Evolutionary conservation across 345 rosid species (phyloP).

Genomic region (Fremontodendron californicum): DNA sequence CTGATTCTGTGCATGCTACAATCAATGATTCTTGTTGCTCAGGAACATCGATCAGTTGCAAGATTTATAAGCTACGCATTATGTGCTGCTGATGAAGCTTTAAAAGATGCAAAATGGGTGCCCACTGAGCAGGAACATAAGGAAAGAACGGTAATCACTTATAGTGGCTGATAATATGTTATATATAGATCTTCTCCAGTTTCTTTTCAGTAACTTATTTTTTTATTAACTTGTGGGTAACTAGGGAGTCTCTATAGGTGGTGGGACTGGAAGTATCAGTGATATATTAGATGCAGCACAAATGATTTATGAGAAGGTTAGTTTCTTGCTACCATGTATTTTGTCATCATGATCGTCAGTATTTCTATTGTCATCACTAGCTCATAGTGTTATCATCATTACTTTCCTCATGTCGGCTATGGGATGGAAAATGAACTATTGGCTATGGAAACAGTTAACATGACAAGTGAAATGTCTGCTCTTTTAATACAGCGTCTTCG

Average conservation of each 20-base stretch:
- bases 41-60: constrained; percentile 72
- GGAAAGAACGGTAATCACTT: constrained; percentile 63
- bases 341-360: neutral
- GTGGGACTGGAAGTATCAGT: constrained; percentile 87
- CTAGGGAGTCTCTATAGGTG: constrained; percentile 97
- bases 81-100: constrained; percentile 92
- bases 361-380: constrained; percentile 1
- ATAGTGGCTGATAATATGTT: neutral
- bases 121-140: constrained; percentile 65
- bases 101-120: constrained; percentile 80
- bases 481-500: constrained; percentile 64
- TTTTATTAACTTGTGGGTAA: constrained; percentile 23
- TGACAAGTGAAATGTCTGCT: constrained; percentile 10
- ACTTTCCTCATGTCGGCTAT: neutral
- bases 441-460: constrained; percentile 10
- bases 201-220: constrained; percentile 1
- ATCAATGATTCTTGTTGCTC: neutral
- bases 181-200: constrained; percentile 13
- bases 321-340: constrained; percentile 15
- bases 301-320: constrained; percentile 85
- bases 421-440: constrained; percentile 9
- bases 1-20: neutral
- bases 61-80: constrained; percentile 87
- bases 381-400: neutral
- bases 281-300: constrained; percentile 82